Evolutionary conservation across 2,329 filamentous ascomycete species (phyloP), one percentile per base, ranked within the genome.

Genomic region (Metarhizium album): DNA sequence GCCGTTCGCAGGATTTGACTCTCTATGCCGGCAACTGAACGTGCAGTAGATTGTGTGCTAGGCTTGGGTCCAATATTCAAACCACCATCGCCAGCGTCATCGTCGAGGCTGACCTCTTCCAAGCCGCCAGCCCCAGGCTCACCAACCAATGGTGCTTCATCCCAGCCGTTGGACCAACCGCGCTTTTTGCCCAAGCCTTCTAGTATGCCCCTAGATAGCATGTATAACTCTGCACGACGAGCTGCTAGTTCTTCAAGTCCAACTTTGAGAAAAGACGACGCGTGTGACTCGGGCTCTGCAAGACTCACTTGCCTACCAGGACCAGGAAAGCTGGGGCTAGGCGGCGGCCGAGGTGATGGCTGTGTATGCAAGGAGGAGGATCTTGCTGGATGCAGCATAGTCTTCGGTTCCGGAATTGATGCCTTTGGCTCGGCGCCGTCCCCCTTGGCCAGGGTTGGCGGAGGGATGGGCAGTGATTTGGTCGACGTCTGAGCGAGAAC

Each of bases 231-330:
- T 5, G 88, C 91, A 59, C 91, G 79, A 53, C 83, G 82, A 43
- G 87, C 87, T 35, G 90, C 87, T 23, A 97, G 73, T 50, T 94
- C 86, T 62, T 94, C 86, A 1, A 90, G 71, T 0, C 91, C 90
- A 6, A 70, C 60, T 54, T 82, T 83, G 16, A 78, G 67, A 50
- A 82, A 79, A 0, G 74, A 73, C 2, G 72, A 67, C 4, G 70
- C 68, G 23, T 64, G 18, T 14, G 58, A 62, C 47, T 80, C 68
- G 2, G 61, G 60, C 4, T 72, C 69, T 3, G 71, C 57, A 1
- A 63, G 54, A 42, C 65, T 70, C 0, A 67, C 56, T 46, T 67
- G 66, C 52, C 70, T 65, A 2, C 69, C 70, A 0, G 73, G 68
- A 0, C 74, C 71, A 0, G 80, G 74, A 51, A 82, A 83, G 2